phyloP scores from a whole-genome alignment of 495 filamentous ascomycete species.

The Filosporella fistucella region DNA sequence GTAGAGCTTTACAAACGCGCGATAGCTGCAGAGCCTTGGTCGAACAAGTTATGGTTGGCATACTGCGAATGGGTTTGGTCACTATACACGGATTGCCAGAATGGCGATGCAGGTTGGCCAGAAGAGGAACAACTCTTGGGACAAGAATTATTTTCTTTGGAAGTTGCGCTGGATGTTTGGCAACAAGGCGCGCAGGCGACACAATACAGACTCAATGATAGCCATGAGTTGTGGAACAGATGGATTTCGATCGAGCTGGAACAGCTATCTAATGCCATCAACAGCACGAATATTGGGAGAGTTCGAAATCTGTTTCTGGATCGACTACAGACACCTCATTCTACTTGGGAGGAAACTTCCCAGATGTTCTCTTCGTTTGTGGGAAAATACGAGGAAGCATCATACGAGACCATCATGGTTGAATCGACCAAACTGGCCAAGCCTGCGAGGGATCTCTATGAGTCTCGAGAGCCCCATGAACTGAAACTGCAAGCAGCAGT shows the following conservation, averaged over 20 bases:
- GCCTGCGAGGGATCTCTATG: slow-evolving; percentile 66
- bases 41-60: slow-evolving; percentile 78
- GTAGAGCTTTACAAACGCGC: slow-evolving; percentile 80
- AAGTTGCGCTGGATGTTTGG: slow-evolving; percentile 74
- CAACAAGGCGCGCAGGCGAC: slow-evolving; percentile 72
- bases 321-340: slow-evolving; percentile 75
- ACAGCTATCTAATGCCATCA: slow-evolving; percentile 47
- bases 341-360: slow-evolving; percentile 80
- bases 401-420: slow-evolving; percentile 79
- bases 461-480: slow-evolving; percentile 67
- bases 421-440: slow-evolving; percentile 58
- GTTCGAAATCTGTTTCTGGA: slow-evolving; percentile 67
- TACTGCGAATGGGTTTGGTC: slow-evolving; percentile 86
- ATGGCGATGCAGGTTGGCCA: slow-evolving; percentile 56
- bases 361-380: slow-evolving; percentile 78
- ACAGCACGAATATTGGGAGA: slow-evolving; percentile 54
- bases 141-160: slow-evolving; percentile 73
- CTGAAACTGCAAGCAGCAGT: slow-evolving; percentile 55
- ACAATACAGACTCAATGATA: slow-evolving; percentile 77
- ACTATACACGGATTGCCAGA: slow-evolving; percentile 63
- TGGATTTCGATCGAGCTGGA: slow-evolving; percentile 60
- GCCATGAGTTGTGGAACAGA: slow-evolving; percentile 84
- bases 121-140: slow-evolving; percentile 73
- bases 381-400: slow-evolving; percentile 65
- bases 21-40: slow-evolving; percentile 75